A percentile compares a stretch with the other conserved stretches of the same genome.
These are phyloP conservation scores for Candida silvicultrix DNA, from an alignment of 805 yeast species.

Conservation along the genomic window DNA sequence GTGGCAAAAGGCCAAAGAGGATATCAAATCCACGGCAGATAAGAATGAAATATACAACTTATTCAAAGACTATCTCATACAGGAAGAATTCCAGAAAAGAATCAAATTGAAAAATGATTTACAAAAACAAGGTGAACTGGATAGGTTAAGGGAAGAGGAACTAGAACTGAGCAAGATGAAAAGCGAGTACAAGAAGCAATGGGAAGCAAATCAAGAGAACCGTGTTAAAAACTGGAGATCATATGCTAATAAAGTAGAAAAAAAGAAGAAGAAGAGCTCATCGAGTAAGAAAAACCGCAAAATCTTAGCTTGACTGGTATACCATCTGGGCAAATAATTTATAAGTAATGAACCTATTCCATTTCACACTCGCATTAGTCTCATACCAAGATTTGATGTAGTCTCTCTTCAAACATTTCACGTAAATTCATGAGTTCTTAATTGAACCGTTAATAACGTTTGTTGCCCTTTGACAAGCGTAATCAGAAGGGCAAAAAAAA, in stretches of 20 bases:
- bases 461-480: background rate
- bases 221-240: slow-evolving; percentile 57
- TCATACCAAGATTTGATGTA: no score
- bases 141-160: slow-evolving; percentile 23
- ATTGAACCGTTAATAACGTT: no score
- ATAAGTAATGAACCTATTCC: no score
- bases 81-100: slow-evolving; percentile 38
- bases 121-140: slow-evolving; percentile 33
- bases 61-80: slow-evolving; percentile 34
- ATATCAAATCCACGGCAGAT: slow-evolving; percentile 19
- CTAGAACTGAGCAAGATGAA: slow-evolving; percentile 27
- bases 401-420: no score
- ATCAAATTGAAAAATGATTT: slow-evolving; percentile 34
- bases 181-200: slow-evolving; percentile 34
- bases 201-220: slow-evolving; percentile 57
- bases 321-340: background rate
- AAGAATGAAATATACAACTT: slow-evolving; percentile 4
- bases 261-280: slow-evolving; percentile 28
- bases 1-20: slow-evolving; percentile 36
- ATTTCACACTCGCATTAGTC: no score
- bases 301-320: background rate
- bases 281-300: background rate
- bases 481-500: background rate
- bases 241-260: slow-evolving; percentile 36
- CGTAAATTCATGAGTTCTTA: no score